Evolutionary conservation across 805 yeast species (phyloP).

Genomic region (Yarrowia keelungensis): DNA sequence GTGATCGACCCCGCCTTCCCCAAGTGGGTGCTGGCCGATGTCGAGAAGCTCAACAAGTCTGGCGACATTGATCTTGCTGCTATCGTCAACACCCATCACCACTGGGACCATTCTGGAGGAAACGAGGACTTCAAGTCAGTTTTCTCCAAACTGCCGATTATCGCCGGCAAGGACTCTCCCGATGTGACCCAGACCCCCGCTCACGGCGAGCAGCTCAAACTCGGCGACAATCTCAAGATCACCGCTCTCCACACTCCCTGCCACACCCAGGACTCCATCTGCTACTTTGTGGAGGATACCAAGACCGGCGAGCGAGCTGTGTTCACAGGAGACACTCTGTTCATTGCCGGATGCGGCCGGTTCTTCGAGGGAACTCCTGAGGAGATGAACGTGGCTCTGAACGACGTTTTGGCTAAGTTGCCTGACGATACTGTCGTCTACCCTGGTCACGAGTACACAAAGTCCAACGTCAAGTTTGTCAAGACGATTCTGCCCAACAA

Average conservation of each 20-base stretch:
- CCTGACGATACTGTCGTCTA: slow-evolving; percentile 77
- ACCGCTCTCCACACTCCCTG: slow-evolving; percentile 95
- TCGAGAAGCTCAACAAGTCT: slow-evolving; percentile 50
- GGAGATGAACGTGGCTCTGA: slow-evolving; percentile 79
- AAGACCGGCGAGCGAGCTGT: slow-evolving; percentile 69
- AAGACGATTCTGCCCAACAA: slow-evolving; percentile 61
- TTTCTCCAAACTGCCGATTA: slow-evolving; percentile 62
- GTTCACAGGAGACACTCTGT: slow-evolving; percentile 95
- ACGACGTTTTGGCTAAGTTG: slow-evolving; percentile 61
- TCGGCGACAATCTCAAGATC: slow-evolving; percentile 70
- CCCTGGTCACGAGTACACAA: slow-evolving; percentile 97
- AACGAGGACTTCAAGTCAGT: slow-evolving; percentile 55
- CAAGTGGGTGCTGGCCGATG: slow-evolving; percentile 62
- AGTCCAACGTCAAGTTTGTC: slow-evolving; percentile 79
- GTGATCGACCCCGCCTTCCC: slow-evolving; percentile 94
- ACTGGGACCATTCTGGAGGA: slow-evolving; percentile 93
- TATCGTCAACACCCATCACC: slow-evolving; percentile 96
- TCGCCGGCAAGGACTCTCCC: slow-evolving; percentile 86
- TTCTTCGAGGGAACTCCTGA: slow-evolving; percentile 89
- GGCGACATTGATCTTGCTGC: slow-evolving; percentile 63
- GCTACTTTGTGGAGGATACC: slow-evolving; percentile 77
- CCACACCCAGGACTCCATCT: slow-evolving; percentile 95
- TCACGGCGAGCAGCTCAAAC: slow-evolving; percentile 63
- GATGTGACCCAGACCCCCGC: slow-evolving; percentile 73
- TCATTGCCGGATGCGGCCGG: slow-evolving; percentile 94